Evolutionary conservation across 208 protist species (phyloP).

Genomic region (Acanthamoeba polyphaga): DNA sequence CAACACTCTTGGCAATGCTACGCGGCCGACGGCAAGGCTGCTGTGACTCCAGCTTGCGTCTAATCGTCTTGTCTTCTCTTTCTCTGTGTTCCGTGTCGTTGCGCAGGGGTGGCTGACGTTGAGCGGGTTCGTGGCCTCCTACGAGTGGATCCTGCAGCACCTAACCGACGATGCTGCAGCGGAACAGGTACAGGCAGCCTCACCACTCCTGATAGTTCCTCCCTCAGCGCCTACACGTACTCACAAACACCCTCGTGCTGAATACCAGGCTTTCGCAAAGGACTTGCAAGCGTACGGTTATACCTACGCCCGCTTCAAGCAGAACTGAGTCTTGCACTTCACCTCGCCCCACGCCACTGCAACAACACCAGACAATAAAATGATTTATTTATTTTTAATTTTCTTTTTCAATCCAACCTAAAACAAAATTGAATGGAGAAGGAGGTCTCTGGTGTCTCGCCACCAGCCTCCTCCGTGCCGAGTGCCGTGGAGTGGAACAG

Average conservation of each 20-base stretch:
- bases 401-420: too few relatives aligned
- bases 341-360: too few relatives aligned
- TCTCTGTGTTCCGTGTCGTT: too few relatives aligned
- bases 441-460: too few relatives aligned
- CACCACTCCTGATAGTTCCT: too few relatives aligned
- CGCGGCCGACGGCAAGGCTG: too few relatives aligned
- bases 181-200: background rate
- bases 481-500: background rate
- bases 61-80: background rate
- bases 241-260: background rate
- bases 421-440: too few relatives aligned
- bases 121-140: constrained; percentile 38
- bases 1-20: background rate
- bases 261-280: constrained; percentile 6
- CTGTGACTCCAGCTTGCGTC: background rate
- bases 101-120: constrained; percentile 41
- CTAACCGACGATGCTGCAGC: background rate
- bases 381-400: background rate
- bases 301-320: constrained; percentile 51
- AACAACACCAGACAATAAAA: background rate
- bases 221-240: too few relatives aligned
- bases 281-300: constrained; percentile 25
- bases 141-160: constrained; percentile 47
- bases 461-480: too few relatives aligned
- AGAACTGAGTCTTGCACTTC: background rate